phyloP scores from a whole-genome alignment of 2,329 filamentous ascomycete species.

The Talaromyces albobiverticillius region DNA sequence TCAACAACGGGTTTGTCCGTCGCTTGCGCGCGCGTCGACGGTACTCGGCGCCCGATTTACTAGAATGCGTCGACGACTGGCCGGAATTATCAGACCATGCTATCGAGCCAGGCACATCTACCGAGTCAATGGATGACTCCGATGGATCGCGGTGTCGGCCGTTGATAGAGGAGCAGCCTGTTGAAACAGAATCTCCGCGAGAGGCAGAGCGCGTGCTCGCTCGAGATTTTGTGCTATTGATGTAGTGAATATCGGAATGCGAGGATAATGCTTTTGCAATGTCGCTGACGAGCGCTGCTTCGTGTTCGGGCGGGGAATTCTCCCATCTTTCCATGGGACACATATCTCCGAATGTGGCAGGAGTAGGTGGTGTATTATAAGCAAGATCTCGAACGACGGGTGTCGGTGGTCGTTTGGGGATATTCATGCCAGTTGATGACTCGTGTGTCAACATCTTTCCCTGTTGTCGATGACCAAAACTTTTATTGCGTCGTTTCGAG shows the following conservation, averaged over 20 bases:
- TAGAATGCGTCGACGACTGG: slow-evolving; percentile 6
- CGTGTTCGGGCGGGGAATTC: slow-evolving; percentile 14
- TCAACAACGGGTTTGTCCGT: slow-evolving; percentile 5
- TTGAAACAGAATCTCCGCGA: slow-evolving; percentile 9
- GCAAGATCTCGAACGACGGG: slow-evolving; percentile 5
- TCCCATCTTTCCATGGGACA: slow-evolving; percentile 14
- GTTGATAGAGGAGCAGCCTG: slow-evolving; percentile 5
- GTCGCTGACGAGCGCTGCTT: slow-evolving; percentile 12
- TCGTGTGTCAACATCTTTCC: neutral
- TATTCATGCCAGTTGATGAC: neutral
- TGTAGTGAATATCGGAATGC: slow-evolving; percentile 1
- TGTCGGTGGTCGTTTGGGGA: slow-evolving; percentile 4
- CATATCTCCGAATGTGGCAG: slow-evolving; percentile 8
- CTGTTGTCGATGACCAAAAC: neutral
- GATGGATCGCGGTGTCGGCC: slow-evolving; percentile 1
- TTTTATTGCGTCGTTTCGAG: slow-evolving; percentile 5
- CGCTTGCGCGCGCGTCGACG: slow-evolving; percentile 10
- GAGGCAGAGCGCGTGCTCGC: slow-evolving; percentile 4
- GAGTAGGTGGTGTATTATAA: neutral
- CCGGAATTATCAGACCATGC: slow-evolving; percentile 12
- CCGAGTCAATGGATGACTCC: slow-evolving; percentile 8
- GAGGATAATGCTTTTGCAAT: slow-evolving; percentile 12
- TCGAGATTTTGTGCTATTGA: neutral
- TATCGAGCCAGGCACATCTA: neutral
- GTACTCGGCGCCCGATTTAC: slow-evolving; percentile 4